Evolutionary conservation across 2,329 filamentous ascomycete species (phyloP).

Genomic region (Pseudopyricularia cyperi): DNA sequence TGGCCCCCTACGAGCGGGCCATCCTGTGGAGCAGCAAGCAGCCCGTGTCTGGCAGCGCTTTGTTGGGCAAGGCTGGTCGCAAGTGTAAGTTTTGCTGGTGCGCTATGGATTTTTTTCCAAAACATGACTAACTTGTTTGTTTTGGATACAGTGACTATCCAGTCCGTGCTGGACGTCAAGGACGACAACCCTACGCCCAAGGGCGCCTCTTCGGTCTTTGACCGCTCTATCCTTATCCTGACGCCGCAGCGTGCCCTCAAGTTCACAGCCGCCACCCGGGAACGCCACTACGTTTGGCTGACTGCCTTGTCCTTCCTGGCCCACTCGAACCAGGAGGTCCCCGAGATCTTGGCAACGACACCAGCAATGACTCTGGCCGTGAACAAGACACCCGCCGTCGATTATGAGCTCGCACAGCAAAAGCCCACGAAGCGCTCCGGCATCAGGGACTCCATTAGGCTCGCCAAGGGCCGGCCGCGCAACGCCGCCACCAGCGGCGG

Average conservation of each 20-base stretch:
- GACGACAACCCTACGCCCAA: constrained; percentile 81
- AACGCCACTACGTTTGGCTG: constrained; percentile 90
- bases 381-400: constrained; percentile 28
- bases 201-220: constrained; percentile 54
- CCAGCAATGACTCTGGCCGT: constrained; percentile 23
- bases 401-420: constrained; percentile 34
- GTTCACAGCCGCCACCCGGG: constrained; percentile 72
- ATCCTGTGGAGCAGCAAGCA: constrained; percentile 99
- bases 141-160: constrained; percentile 68
- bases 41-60: constrained; percentile 70
- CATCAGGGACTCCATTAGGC: constrained; percentile 79
- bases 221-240: constrained; percentile 86
- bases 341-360: constrained; percentile 39
- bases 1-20: constrained; percentile 88
- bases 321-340: constrained; percentile 70
- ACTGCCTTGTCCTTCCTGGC: constrained; percentile 90
- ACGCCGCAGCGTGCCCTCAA: constrained; percentile 90
- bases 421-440: constrained; percentile 34
- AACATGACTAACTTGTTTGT: constrained; percentile 5
- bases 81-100: constrained; percentile 76
- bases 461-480: constrained; percentile 59
- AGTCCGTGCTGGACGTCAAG: constrained; percentile 93
- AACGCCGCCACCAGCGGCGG: constrained; percentile 12
- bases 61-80: constrained; percentile 88
- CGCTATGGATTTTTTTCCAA: not conserved